These are phyloP conservation scores for Chenopodium berlandieri DNA, from an alignment of 148 eudicot genomes.

Conservation along the genomic window DNA sequence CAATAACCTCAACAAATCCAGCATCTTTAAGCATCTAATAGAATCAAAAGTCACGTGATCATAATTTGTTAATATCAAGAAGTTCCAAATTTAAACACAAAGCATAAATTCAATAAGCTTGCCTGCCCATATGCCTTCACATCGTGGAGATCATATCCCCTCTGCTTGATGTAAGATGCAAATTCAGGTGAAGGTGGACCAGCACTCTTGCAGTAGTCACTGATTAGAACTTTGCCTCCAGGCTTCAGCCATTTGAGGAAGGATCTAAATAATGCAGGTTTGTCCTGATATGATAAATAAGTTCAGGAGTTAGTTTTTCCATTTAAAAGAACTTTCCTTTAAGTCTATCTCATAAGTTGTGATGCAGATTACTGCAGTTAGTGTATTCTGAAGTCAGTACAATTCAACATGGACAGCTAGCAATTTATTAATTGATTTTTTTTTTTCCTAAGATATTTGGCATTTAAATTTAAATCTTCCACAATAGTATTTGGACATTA, in stretches of 20 bases:
- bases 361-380: neutral
- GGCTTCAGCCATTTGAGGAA: constrained; percentile 96
- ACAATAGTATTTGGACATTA: neutral
- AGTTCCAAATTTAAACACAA: no score
- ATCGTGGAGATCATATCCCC: constrained; percentile 97
- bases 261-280: constrained; percentile 76
- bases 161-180: constrained; percentile 77
- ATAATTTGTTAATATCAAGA: neutral
- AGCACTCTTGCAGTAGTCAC: constrained; percentile 82
- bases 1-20: constrained; percentile 75
- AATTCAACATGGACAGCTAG: neutral
- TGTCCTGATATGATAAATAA: constrained; percentile 52
- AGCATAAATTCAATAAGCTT: constrained; percentile 6
- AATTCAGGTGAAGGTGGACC: constrained; percentile 72
- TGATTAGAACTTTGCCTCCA: constrained; percentile 88
- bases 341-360: neutral
- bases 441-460: neutral
- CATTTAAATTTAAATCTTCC: neutral
- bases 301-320: neutral
- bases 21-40: constrained; percentile 91
- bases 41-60: constrained; percentile 5
- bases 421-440: neutral
- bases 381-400: neutral
- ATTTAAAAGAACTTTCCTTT: neutral
- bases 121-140: constrained; percentile 91